Conservation (phyloP, 2,329 filamentous ascomycete genomes). For the Xylariaceae sp. region DNA sequence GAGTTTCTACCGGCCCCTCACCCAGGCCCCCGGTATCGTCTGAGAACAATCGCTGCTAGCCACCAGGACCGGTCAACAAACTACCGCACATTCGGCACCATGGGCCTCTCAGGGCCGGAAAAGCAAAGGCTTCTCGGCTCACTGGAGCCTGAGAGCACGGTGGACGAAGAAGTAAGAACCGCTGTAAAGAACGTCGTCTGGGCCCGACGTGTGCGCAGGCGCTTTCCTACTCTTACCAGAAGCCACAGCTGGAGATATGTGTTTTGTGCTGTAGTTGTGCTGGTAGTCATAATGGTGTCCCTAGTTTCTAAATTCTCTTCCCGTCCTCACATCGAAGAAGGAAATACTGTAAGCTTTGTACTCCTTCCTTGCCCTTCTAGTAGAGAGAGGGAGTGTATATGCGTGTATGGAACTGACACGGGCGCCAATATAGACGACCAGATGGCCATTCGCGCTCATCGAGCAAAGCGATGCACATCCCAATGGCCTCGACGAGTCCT, state of each 20-base stretch:
- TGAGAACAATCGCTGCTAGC: not conserved
- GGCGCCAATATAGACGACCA: constrained; percentile 21
- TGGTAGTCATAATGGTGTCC: constrained; percentile 31
- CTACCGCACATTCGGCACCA: constrained; percentile 44
- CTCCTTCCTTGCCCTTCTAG: not conserved
- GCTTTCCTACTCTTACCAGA: constrained; percentile 21
- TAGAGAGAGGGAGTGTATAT: not conserved
- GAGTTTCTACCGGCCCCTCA: constrained; percentile 43
- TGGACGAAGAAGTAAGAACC: constrained; percentile 11
- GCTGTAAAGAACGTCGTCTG: constrained; percentile 15
- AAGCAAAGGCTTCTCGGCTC: constrained; percentile 38
- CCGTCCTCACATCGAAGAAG: constrained; percentile 21
- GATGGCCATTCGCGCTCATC: constrained; percentile 18
- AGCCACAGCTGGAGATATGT: constrained; percentile 29
- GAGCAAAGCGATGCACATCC: constrained; percentile 14
- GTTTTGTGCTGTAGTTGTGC: constrained; percentile 29
- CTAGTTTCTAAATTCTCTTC: constrained; percentile 26
- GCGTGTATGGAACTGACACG: not conserved
- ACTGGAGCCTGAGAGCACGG: constrained; percentile 43
- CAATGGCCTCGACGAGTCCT: constrained; percentile 8
- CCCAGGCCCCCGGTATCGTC: constrained; percentile 21
- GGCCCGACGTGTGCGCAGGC: constrained; percentile 26
- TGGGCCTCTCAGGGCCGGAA: constrained; percentile 41
- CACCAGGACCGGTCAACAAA: constrained; percentile 25
- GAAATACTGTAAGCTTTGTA: constrained; percentile 26